A percentile compares a stretch with the other conserved stretches of the same genome.
Conservation (phyloP, 495 filamentous ascomycete genomes). For the Coniosporium apollinis region DNA sequence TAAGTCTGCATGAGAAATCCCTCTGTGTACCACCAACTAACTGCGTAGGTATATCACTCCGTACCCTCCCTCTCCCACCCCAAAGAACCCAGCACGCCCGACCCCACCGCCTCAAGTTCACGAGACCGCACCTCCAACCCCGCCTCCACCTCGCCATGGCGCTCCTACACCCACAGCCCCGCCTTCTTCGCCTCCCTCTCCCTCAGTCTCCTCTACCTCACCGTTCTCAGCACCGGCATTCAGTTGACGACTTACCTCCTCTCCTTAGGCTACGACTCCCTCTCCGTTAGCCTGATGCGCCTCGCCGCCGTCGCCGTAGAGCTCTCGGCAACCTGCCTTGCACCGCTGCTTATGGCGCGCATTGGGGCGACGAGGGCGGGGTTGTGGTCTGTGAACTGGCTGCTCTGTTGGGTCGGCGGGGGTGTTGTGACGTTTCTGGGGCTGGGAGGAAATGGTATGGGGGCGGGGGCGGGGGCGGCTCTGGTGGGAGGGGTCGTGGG, state of each 20-base stretch:
- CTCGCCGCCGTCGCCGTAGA: conserved; percentile 26
- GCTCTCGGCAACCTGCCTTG: conserved; percentile 33
- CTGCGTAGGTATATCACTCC: no score
- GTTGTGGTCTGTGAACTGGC: conserved; percentile 49
- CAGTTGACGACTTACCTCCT: conserved; percentile 31
- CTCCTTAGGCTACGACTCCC: conserved; percentile 18
- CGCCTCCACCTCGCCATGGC: no score
- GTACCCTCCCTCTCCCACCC: no score
- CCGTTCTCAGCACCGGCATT: conserved; percentile 26
- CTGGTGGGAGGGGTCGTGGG: conserved; percentile 35
- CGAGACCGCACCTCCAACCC: no score
- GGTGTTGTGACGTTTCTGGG: conserved; percentile 27
- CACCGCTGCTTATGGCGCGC: conserved; percentile 31
- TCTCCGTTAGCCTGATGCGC: conserved; percentile 25
- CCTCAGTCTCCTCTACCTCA: conserved; percentile 25
- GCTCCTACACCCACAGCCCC: conserved; percentile 18
- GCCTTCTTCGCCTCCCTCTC: conserved; percentile 26
- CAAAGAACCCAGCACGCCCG: no score
- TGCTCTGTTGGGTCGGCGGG: conserved; percentile 33
- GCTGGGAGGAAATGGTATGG: conserved; percentile 1
- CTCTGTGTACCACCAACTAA: no score
- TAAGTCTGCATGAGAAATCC: no score
- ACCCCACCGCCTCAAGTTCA: no score
- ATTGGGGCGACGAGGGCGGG: conserved; percentile 43
- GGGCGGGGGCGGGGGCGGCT: conserved; percentile 25